Percentiles rank a stretch among this genome's conserved stretches.
Conservation (phyloP, 169 alveolate species). For the Cardiosporidium cionae region DNA sequence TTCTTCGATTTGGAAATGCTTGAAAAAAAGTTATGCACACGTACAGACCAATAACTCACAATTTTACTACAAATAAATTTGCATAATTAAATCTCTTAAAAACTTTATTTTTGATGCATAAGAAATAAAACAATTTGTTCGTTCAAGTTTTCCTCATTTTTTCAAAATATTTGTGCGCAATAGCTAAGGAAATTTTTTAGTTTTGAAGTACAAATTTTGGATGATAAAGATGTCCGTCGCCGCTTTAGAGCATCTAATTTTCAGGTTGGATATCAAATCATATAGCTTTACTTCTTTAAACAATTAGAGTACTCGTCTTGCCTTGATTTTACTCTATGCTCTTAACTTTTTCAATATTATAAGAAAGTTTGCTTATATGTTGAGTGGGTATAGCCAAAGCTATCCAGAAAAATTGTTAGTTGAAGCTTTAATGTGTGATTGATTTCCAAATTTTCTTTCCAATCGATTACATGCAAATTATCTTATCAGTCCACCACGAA, state of each 20-base stretch:
- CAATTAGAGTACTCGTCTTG: neutral
- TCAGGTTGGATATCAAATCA: conserved; percentile 41
- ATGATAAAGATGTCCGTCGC: conserved; percentile 86
- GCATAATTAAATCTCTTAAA: no score
- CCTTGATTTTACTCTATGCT: neutral
- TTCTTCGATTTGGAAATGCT: neutral
- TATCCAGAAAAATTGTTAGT: neutral
- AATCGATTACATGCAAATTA: no score
- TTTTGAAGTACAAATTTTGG: conserved; percentile 87
- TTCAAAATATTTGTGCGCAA: neutral
- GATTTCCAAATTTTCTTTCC: neutral
- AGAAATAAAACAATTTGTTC: no score
- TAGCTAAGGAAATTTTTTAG: conserved; percentile 86
- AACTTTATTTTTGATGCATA: no score
- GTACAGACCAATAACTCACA: no score
- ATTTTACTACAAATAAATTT: no score
- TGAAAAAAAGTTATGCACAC: no score
- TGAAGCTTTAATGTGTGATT: neutral
- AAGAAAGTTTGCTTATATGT: neutral
- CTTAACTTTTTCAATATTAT: neutral
- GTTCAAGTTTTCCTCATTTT: no score
- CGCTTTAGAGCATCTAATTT: conserved; percentile 91
- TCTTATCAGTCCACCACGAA: conserved; percentile 59
- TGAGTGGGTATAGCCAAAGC: neutral
- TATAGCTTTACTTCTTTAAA: neutral